These are phyloP conservation scores for Leishmania guyanensis DNA, from an alignment of 208 protist genomes.

Conservation along the genomic window DNA sequence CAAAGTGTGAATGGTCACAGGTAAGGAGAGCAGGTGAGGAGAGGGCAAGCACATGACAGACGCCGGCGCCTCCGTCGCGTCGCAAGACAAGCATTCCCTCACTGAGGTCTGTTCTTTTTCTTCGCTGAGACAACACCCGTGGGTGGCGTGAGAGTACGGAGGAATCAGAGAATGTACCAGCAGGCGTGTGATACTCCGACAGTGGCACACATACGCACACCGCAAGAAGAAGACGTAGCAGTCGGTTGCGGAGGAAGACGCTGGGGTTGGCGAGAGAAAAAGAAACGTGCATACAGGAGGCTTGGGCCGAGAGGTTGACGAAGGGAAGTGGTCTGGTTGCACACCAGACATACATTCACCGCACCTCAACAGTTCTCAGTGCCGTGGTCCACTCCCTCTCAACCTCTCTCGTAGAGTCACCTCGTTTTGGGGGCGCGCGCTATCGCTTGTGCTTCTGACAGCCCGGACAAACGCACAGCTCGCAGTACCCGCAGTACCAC, in stretches of 20 bases:
- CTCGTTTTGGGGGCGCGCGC: background rate
- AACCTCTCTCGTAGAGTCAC: background rate
- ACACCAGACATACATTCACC: background rate
- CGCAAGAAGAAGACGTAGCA: background rate
- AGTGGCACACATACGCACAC: background rate
- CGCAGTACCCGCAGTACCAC: slow-evolving; percentile 69
- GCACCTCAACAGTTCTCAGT: background rate
- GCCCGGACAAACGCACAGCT: slow-evolving; percentile 48
- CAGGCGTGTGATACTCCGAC: background rate
- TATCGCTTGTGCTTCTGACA: slow-evolving; percentile 24
- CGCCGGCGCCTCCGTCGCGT: background rate
- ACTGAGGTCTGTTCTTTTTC: background rate
- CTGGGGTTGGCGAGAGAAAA: too few relatives aligned
- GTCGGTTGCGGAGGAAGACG: background rate
- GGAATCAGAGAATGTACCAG: background rate
- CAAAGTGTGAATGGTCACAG: background rate
- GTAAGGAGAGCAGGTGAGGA: background rate
- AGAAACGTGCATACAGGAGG: too few relatives aligned
- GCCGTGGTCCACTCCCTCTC: background rate
- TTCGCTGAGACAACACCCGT: background rate
- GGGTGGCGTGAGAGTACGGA: background rate
- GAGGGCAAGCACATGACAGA: background rate
- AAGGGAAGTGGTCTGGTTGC: background rate
- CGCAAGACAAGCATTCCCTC: background rate
- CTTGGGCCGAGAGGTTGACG: background rate